Evolutionary conservation across 2,329 filamentous ascomycete species (phyloP).

Genomic region (Davidsoniella australis): DNA sequence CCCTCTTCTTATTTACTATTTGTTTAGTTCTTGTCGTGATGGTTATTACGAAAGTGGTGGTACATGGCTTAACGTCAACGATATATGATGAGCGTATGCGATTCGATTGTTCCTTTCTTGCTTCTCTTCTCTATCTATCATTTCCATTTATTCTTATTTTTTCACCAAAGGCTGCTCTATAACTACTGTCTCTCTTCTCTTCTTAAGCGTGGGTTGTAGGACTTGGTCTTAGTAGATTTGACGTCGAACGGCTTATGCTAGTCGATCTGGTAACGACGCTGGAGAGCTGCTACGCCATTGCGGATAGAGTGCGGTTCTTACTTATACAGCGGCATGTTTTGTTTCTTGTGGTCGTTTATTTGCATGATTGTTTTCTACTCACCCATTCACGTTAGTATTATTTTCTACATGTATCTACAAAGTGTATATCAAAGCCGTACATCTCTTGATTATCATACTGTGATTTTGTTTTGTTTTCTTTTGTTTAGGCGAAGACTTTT

Average conservation of each 20-base stretch:
- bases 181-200: too few species aligned
- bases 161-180: too few species aligned
- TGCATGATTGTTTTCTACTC: neutral
- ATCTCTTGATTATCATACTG: neutral
- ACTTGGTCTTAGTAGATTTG: too few species aligned
- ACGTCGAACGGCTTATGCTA: too few species aligned
- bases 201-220: too few species aligned
- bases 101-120: neutral
- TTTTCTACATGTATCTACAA: neutral
- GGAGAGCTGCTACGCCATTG: too few species aligned
- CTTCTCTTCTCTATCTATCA: neutral
- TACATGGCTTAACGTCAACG: neutral
- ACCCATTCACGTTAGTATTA: too few species aligned
- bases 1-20: neutral
- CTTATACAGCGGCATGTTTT: neutral
- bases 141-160: neutral
- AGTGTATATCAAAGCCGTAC: neutral
- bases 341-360: neutral
- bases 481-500: too few species aligned
- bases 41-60: neutral
- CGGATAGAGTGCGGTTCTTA: too few species aligned
- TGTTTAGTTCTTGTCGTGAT: neutral
- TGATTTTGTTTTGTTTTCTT: neutral
- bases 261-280: too few species aligned
- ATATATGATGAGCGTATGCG: neutral